phyloP scores from a whole-genome alignment of 208 protist species.

The Leishmania braziliensis region DNA sequence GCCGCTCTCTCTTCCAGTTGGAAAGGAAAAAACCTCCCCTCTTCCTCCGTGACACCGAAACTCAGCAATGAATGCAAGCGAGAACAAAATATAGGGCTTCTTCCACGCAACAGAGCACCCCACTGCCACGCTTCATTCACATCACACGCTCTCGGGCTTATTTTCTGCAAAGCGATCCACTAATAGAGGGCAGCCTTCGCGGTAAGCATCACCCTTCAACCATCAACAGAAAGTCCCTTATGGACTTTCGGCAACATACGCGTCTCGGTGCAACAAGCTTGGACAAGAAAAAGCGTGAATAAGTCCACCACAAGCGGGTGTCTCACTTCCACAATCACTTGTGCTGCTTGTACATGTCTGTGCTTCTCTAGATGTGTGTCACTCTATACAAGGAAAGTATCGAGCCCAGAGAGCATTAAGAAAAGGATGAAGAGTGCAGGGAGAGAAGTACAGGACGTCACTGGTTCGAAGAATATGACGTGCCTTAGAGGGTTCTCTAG shows the following conservation, averaged over 20 bases:
- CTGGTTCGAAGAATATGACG: not conserved
- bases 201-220: conserved; percentile 51
- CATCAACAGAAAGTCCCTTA: not conserved
- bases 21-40: not conserved
- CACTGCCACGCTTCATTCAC: not conserved
- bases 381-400: not conserved
- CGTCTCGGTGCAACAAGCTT: not conserved
- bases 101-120: not conserved
- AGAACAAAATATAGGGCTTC: not conserved
- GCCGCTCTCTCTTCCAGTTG: too few relatives aligned
- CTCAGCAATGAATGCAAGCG: not conserved
- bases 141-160: conserved; percentile 45
- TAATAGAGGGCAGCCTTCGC: conserved; percentile 42
- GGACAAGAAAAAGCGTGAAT: not conserved
- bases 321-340: not conserved
- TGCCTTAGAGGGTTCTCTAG: not conserved
- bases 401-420: not conserved
- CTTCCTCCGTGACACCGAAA: not conserved
- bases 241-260: not conserved
- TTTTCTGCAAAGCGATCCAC: conserved; percentile 68
- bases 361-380: not conserved
- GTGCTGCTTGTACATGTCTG: not conserved
- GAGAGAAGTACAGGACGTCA: not conserved
- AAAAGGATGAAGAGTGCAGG: not conserved
- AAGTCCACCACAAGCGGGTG: not conserved